Conservation (phyloP, 2,329 filamentous ascomycete species). For the Beauveria rudraprayagi region DNA sequence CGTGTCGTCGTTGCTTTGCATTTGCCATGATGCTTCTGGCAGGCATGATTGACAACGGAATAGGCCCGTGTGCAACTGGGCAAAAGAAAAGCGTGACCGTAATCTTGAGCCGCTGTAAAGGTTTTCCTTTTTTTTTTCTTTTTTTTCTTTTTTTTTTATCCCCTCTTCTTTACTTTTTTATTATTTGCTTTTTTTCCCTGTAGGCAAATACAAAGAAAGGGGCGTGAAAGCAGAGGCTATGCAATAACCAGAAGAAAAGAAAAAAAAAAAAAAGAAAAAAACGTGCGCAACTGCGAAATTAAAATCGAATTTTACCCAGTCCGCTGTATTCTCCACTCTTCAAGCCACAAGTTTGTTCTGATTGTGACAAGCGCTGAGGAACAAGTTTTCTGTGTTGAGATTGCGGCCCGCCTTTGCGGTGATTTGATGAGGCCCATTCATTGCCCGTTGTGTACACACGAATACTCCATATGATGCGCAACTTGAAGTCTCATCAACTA, state of each 20-base stretch:
- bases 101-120: neutral
- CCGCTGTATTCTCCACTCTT: conserved; percentile 1
- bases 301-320: conserved; percentile 1
- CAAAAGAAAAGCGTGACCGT: neutral
- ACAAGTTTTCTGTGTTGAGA: neutral
- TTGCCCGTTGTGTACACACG: neutral
- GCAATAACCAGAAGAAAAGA: neutral
- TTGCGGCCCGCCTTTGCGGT: conserved; percentile 7
- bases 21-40: neutral
- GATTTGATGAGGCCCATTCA: neutral
- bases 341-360: conserved; percentile 8
- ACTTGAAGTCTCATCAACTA: neutral
- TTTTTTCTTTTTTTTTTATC: neutral
- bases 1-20: neutral
- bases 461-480: neutral
- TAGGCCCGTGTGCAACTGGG: neutral
- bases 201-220: neutral
- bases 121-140: neutral
- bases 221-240: neutral
- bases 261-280: neutral
- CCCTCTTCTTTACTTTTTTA: no score
- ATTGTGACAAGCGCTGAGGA: neutral
- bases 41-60: neutral
- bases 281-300: conserved; percentile 5
- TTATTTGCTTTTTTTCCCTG: no score